Base-by-base conservation (phyloP, 176 grass and related monocot genomes). In the Paspalum vaginatum region DNA sequence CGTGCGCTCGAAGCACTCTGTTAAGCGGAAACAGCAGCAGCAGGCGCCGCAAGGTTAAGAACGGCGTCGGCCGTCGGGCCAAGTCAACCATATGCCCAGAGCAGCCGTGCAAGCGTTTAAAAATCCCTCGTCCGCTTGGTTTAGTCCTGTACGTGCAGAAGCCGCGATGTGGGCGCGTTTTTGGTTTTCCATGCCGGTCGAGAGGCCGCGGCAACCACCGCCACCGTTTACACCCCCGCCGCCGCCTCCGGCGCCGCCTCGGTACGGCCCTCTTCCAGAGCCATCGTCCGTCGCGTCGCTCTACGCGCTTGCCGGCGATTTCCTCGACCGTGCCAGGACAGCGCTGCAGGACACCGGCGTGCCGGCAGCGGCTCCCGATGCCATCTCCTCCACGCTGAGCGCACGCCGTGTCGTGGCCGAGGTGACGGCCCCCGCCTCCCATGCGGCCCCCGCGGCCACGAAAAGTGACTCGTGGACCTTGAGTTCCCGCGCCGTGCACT, bases 11-110 rank as follows among this genome's bases (percentile, higher is more conserved):
- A 16, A 25, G 57, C 68, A 73, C 57, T 62, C 56, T 82, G 80
- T 52, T 70, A 44, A 51, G 4, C 45, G 13, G 32, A 82, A 82
- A 82, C 80, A 73, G 57, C 68, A 15, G 80, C 56, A 26, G 0
- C 27, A 25, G 27, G 27, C 80, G 68, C 80, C 56, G 56, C 68
- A 72, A 41, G 79, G 68, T 82, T 72, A 51, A 40, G 79, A 72
- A 82, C 44, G n/a, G 9, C 26, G 13, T 20, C 32, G 32, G n/a
- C 5, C 26, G 13, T 20, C 32, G 32, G 32, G 24, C 39, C 41
- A 26, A 26, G 21, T 9, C 21, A 55, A 12, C 62, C 38, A 11
- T 42, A 11, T 42, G 61, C 17, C 61, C 9, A 32, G 32, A 32
- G 32, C n/a, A n/a, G 32, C 32, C 32, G 3, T 32, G 32, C 32